Percentiles rank a stretch among this genome's conserved stretches.
These are phyloP conservation scores for Gymnopus androsaceus DNA, from an alignment of 1,284 basidiomycete species.

Conservation along the genomic window DNA sequence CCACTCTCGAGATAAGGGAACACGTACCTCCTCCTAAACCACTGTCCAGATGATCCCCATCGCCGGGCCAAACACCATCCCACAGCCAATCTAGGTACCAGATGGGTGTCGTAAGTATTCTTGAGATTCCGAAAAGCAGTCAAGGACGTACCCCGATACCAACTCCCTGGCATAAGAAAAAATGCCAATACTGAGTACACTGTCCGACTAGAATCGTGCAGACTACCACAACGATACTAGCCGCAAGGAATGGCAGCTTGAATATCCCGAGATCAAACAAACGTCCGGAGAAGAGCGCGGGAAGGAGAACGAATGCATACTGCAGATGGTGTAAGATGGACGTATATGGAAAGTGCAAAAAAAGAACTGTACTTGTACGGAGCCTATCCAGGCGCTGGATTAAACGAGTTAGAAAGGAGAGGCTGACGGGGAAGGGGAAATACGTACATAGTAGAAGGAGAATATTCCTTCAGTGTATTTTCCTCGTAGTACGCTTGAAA, in stretches of 20 bases:
- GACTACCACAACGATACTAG: constrained; percentile 43
- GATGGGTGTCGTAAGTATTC: not conserved
- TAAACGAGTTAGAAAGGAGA: not conserved
- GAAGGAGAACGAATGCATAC: constrained; percentile 52
- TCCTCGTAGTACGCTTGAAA: constrained; percentile 50
- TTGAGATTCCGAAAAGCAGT: not conserved
- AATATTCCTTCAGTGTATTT: constrained; percentile 32
- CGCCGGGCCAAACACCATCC: constrained; percentile 43
- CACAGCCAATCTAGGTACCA: constrained; percentile 8
- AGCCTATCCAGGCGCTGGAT: constrained; percentile 57
- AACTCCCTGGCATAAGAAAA: constrained; percentile 49
- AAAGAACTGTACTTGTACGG: constrained; percentile 41
- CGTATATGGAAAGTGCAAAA: not conserved
- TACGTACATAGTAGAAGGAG: constrained; percentile 47
- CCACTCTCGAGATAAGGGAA: not conserved
- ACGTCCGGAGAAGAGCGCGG: constrained; percentile 19
- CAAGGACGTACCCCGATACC: constrained; percentile 36
- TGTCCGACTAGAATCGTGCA: constrained; percentile 51
- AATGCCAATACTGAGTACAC: constrained; percentile 52
- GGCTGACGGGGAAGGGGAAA: not conserved
- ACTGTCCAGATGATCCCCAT: constrained; percentile 45
- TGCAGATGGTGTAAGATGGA: constrained; percentile 24
- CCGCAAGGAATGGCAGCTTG: constrained; percentile 37
- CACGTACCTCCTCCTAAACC: constrained; percentile 37
- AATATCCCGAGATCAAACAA: constrained; percentile 49